Evolutionary conservation across 2,329 filamentous ascomycete species (phyloP).

Genomic region (Elsinoe perseae): DNA sequence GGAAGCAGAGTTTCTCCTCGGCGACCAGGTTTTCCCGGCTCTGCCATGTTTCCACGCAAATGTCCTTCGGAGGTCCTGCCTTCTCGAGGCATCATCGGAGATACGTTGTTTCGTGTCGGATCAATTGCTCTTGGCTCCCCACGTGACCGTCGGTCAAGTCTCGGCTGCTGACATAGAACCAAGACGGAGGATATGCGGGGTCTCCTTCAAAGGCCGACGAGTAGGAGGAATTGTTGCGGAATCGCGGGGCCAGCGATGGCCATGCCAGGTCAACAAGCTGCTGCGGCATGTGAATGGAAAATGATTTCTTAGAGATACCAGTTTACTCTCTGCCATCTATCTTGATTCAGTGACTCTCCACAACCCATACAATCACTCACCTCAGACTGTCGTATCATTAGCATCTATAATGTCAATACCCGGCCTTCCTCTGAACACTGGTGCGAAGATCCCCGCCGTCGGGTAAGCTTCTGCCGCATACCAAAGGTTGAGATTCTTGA

Average conservation of each 20-base stretch:
- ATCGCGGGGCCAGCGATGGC: conserved; percentile 2
- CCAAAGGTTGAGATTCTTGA: neutral
- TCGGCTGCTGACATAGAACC: conserved; percentile 17
- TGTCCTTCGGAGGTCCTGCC: neutral
- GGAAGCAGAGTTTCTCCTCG: conserved; percentile 1
- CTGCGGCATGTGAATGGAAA: neutral
- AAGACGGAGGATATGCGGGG: conserved; percentile 14
- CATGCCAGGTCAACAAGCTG: neutral
- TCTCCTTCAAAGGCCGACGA: conserved; percentile 8
- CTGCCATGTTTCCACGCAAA: neutral
- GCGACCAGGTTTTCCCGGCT: neutral
- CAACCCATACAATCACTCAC: neutral
- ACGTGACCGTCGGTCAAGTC: neutral
- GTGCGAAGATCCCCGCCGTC: conserved; percentile 33
- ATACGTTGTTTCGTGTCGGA: neutral
- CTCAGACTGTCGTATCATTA: neutral
- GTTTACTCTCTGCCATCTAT: neutral
- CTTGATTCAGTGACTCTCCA: neutral
- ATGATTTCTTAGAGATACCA: neutral
- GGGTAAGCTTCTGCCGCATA: conserved; percentile 20
- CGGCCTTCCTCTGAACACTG: conserved; percentile 32
- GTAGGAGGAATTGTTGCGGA: conserved; percentile 7
- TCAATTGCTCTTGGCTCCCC: neutral
- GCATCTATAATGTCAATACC: conserved; percentile 25
- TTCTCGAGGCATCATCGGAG: neutral